These are phyloP conservation scores for Colletotrichum tofieldiae DNA, from an alignment of 2,329 filamentous ascomycete genomes.

Conservation along the genomic window DNA sequence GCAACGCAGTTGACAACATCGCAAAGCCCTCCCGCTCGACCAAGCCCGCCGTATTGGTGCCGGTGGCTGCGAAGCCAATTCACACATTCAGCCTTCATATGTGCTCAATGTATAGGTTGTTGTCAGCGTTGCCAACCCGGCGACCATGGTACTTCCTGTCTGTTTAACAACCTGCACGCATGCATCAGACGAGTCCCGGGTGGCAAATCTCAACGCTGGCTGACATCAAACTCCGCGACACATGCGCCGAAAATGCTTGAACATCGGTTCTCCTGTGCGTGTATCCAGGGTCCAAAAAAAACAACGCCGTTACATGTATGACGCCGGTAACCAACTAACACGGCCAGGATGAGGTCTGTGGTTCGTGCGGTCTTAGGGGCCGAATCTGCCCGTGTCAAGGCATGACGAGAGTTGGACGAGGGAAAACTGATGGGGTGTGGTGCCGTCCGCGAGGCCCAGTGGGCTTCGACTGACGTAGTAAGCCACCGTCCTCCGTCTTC, in stretches of 20 bases:
- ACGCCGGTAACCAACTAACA: conserved; percentile 36
- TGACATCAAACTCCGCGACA: conserved; percentile 25
- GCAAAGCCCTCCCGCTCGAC: conserved; percentile 1
- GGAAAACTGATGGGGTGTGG: conserved; percentile 18
- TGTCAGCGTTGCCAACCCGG: neutral
- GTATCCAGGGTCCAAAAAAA: conserved; percentile 1
- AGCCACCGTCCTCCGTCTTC: conserved; percentile 19
- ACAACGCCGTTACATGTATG: conserved; percentile 38
- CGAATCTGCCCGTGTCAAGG: conserved; percentile 17
- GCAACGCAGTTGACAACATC: conserved; percentile 4
- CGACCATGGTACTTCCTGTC: neutral
- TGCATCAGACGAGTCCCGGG: conserved; percentile 29
- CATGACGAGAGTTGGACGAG: conserved; percentile 8
- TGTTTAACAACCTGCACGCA: conserved; percentile 16
- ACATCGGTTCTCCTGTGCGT: conserved; percentile 12
- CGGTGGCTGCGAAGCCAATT: conserved; percentile 6
- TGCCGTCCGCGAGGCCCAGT: conserved; percentile 19
- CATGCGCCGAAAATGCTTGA: conserved; percentile 30
- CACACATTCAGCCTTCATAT: conserved; percentile 11
- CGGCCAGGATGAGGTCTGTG: conserved; percentile 1
- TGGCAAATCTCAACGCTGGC: conserved; percentile 31
- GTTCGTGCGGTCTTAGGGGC: conserved; percentile 28
- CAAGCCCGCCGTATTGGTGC: neutral
- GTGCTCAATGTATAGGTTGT: neutral
- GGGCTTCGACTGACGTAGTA: conserved; percentile 41